Conservation (phyloP, 768 basidiomycete genomes). For the Leucocoprinus birnbaumii region DNA sequence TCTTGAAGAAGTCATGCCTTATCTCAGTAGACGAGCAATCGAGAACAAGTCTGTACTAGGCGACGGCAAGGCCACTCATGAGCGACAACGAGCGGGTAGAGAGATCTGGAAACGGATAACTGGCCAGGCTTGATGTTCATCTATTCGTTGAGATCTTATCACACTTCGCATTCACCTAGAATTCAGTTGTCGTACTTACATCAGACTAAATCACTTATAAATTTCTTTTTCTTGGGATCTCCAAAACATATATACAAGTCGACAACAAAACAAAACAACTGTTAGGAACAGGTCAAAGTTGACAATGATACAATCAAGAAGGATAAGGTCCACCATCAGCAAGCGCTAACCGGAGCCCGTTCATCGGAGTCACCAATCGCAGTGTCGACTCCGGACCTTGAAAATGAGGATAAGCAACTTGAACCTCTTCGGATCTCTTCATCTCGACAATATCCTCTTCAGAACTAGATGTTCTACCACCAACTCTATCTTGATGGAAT, state of each 20-base stretch:
- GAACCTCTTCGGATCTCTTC: not conserved
- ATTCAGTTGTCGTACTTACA: not conserved
- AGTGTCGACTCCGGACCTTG: constrained; percentile 14
- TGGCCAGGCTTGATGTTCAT: not conserved
- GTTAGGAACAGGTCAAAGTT: not conserved
- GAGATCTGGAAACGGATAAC: constrained; percentile 48
- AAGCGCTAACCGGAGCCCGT: not conserved
- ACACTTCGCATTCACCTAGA: not conserved
- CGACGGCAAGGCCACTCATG: constrained; percentile 60
- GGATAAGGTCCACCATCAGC: not conserved
- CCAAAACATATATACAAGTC: not conserved
- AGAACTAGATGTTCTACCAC: not conserved
- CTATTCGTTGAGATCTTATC: not conserved
- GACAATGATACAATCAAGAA: not conserved
- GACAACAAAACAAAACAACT: constrained; percentile 2
- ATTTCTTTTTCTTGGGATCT: not conserved
- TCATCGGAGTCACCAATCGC: constrained; percentile 8
- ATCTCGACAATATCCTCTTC: not conserved
- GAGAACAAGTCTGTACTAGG: constrained; percentile 92
- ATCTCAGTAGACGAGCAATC: constrained; percentile 81
- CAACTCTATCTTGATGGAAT: not conserved
- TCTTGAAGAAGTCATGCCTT: constrained; percentile 82
- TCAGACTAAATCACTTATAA: not conserved
- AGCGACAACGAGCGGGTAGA: constrained; percentile 51
- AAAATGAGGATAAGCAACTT: too few relatives aligned